Evolutionary conservation across 2,329 filamentous ascomycete species (phyloP).

Genomic region (Dothistroma pini): DNA sequence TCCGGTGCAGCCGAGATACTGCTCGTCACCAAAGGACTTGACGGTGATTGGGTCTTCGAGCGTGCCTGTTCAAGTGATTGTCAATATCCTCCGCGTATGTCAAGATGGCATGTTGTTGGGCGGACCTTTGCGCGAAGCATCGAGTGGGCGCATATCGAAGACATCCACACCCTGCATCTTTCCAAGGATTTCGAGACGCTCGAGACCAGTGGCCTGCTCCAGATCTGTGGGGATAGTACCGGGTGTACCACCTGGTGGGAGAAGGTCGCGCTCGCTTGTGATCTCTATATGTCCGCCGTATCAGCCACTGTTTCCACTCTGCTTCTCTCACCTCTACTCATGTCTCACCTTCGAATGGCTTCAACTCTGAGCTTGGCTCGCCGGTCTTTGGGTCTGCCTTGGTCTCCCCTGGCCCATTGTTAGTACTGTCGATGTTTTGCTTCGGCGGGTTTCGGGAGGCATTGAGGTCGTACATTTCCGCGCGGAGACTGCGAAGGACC

Average conservation of each 20-base stretch:
- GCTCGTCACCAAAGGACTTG: constrained; percentile 89
- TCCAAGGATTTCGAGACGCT: constrained; percentile 97
- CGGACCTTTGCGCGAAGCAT: constrained; percentile 80
- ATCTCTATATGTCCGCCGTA: constrained; percentile 60
- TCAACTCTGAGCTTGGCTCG: constrained; percentile 39
- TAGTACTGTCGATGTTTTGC: constrained; percentile 13
- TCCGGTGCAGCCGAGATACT: constrained; percentile 95
- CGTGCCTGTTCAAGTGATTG: constrained; percentile 58
- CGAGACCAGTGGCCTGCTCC: constrained; percentile 93
- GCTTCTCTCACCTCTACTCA: background rate
- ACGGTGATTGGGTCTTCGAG: constrained; percentile 86
- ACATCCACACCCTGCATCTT: constrained; percentile 99
- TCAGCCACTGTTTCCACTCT: constrained; percentile 12
- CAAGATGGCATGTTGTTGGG: background rate
- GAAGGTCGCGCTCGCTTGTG: constrained; percentile 73
- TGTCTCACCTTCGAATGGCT: constrained; percentile 45
- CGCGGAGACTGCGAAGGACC: constrained; percentile 47
- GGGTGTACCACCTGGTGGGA: constrained; percentile 73
- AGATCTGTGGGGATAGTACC: constrained; percentile 90
- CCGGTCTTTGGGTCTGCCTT: constrained; percentile 36
- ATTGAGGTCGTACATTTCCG: constrained; percentile 42
- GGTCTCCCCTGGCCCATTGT: constrained; percentile 11
- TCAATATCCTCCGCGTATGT: constrained; percentile 2
- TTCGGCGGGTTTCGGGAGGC: constrained; percentile 15
- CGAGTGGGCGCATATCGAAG: constrained; percentile 97